Evolutionary conservation across 495 filamentous ascomycete genomes (phyloP).

Genomic region (Corynascus novoguineensis): DNA sequence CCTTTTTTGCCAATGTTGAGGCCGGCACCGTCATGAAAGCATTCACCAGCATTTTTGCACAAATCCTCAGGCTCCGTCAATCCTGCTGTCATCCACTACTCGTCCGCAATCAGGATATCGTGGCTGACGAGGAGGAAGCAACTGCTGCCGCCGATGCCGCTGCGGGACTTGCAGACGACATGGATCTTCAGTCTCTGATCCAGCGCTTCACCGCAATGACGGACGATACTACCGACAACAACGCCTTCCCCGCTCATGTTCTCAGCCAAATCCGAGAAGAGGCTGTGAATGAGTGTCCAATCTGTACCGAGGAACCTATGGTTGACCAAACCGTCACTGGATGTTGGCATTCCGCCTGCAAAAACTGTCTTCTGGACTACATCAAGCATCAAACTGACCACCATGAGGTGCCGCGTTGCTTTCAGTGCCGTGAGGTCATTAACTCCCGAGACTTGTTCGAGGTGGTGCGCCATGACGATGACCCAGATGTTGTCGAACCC

Average conservation of each 20-base stretch:
- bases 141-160: slow-evolving; percentile 71
- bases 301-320: slow-evolving; percentile 94
- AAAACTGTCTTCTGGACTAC: slow-evolving; percentile 79
- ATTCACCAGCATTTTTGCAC: slow-evolving; percentile 93
- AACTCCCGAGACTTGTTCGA: slow-evolving; percentile 84
- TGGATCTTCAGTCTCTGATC: slow-evolving; percentile 86
- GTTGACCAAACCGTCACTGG: slow-evolving; percentile 86
- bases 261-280: slow-evolving; percentile 87
- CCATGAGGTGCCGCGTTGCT: slow-evolving; percentile 70
- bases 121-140: slow-evolving; percentile 83
- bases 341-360: slow-evolving; percentile 96
- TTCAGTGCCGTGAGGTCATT: slow-evolving; percentile 80
- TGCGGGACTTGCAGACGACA: slow-evolving; percentile 84
- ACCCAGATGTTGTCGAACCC: slow-evolving; percentile 34
- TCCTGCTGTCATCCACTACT: slow-evolving; percentile 90
- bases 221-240: slow-evolving; percentile 57
- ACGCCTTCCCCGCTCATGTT: slow-evolving; percentile 78
- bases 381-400: slow-evolving; percentile 78
- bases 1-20: slow-evolving; percentile 79
- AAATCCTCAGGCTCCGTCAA: slow-evolving; percentile 90
- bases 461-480: slow-evolving; percentile 58
- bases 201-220: slow-evolving; percentile 69
- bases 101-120: slow-evolving; percentile 74
- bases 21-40: slow-evolving; percentile 89
- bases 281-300: slow-evolving; percentile 81